phyloP scores from a whole-genome alignment of 2,329 filamentous ascomycete genomes.

The Claviceps lovelessii region DNA sequence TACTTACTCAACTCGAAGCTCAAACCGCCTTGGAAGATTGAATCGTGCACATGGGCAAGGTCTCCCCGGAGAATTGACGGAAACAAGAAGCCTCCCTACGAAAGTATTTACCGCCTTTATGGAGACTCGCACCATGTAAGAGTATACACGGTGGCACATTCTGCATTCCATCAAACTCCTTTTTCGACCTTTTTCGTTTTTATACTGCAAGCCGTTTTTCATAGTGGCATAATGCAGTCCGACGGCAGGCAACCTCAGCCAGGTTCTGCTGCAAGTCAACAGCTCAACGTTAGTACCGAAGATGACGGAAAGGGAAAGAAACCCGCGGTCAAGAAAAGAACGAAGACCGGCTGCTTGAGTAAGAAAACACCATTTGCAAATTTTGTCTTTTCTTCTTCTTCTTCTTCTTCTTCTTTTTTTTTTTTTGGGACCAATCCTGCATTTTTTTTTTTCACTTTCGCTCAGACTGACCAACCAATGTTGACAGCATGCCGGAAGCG shows the following conservation, averaged over 20 bases:
- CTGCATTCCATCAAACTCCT: neutral
- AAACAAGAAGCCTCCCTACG: neutral
- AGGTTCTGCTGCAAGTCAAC: slow-evolving; percentile 16
- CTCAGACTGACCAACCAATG: slow-evolving; percentile 9
- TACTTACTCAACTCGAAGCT: neutral
- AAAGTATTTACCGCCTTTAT: neutral
- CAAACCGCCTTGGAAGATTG: neutral
- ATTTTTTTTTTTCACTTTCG: neutral
- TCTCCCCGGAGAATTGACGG: neutral
- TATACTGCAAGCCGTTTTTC: neutral
- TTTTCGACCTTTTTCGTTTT: neutral
- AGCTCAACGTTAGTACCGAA: slow-evolving; percentile 22
- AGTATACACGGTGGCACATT: neutral
- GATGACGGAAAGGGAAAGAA: slow-evolving; percentile 33
- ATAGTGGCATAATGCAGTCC: slow-evolving; percentile 5
- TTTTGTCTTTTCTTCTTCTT: no score
- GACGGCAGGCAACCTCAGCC: slow-evolving; percentile 8
- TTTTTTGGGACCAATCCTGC: neutral
- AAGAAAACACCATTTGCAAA: slow-evolving; percentile 23
- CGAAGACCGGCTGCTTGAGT: slow-evolving; percentile 89
- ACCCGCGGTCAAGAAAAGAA: slow-evolving; percentile 48
- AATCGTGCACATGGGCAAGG: neutral
- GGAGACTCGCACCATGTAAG: slow-evolving; percentile 8
- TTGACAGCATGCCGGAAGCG: slow-evolving; percentile 70
- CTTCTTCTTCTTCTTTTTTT: no score